Conservation (phyloP, 495 filamentous ascomycete genomes). For the Neurospora hispaniola region DNA sequence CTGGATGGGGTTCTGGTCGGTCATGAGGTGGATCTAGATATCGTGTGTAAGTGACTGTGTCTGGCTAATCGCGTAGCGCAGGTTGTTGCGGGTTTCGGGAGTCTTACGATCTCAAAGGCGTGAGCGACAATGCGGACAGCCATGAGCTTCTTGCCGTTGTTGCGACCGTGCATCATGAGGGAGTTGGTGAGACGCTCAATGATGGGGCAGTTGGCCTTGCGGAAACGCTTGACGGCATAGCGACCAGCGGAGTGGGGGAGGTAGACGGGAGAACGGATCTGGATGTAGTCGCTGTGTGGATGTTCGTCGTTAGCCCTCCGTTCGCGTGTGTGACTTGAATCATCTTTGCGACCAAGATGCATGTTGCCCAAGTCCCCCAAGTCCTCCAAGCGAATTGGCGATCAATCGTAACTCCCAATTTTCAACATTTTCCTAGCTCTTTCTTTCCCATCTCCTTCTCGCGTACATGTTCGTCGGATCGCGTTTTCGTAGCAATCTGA, state of each 20-base stretch:
- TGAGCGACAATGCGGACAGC: slow-evolving; percentile 98
- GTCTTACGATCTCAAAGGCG: slow-evolving; percentile 92
- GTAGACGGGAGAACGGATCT: slow-evolving; percentile 97
- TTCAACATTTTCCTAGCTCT: neutral
- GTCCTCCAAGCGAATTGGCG: neutral
- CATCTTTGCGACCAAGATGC: slow-evolving; percentile 1
- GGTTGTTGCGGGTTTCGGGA: neutral
- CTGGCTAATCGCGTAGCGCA: neutral
- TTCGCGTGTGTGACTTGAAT: neutral
- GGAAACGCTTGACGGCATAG: slow-evolving; percentile 98
- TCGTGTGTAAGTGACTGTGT: slow-evolving; percentile 1
- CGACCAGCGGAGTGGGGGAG: slow-evolving; percentile 96
- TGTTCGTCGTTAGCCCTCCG: slow-evolving; percentile 36
- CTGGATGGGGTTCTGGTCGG: slow-evolving; percentile 99
- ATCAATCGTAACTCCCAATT: neutral
- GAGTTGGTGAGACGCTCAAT: slow-evolving; percentile 99
- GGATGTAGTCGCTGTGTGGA: slow-evolving; percentile 85
- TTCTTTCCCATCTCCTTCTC: neutral
- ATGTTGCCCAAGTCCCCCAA: neutral
- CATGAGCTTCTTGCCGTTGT: slow-evolving; percentile 99
- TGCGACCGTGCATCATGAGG: slow-evolving; percentile 99
- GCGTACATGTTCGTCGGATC: neutral
- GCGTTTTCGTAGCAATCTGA: neutral
- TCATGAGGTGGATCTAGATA: slow-evolving; percentile 95
- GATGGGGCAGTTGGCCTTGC: slow-evolving; percentile 99